A percentile compares a stretch with the other conserved stretches of the same genome.
Conservation (phyloP, 148 eudicot genomes). For the Selenicereus undatus region DNA sequence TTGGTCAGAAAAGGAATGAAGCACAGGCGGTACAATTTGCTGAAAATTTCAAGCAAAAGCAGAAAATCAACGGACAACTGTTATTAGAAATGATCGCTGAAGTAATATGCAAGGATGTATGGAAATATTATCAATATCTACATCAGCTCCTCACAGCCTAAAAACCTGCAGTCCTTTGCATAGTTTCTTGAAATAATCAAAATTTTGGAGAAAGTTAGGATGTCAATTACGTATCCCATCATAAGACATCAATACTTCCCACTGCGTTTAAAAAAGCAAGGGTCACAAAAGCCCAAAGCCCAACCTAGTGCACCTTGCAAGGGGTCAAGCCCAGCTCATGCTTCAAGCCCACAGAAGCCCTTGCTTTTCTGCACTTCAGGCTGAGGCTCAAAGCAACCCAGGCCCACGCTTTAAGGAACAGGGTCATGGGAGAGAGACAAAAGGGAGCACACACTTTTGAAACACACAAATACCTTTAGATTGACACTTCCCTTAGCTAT, state of each 20-base stretch:
- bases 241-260: background rate
- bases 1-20: slow-evolving; percentile 81
- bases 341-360: too few relatives aligned
- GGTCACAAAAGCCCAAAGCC: too few relatives aligned
- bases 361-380: too few relatives aligned
- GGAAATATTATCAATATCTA: background rate
- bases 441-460: too few relatives aligned
- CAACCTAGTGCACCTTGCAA: too few relatives aligned
- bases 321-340: too few relatives aligned
- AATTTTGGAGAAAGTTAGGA: background rate
- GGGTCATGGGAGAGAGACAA: too few relatives aligned
- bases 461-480: too few relatives aligned
- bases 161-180: background rate
- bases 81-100: background rate
- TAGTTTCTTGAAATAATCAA: background rate
- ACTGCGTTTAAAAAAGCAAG: too few relatives aligned
- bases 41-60: slow-evolving; percentile 34
- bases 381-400: too few relatives aligned
- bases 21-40: slow-evolving; percentile 98
- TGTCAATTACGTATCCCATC: background rate
- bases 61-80: slow-evolving; percentile 5
- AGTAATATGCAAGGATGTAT: background rate
- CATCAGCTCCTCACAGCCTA: background rate
- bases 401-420: too few relatives aligned
- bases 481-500: too few relatives aligned